Evolutionary conservation across 345 rosid species (phyloP).

Genomic region (Microcos paniculata): DNA sequence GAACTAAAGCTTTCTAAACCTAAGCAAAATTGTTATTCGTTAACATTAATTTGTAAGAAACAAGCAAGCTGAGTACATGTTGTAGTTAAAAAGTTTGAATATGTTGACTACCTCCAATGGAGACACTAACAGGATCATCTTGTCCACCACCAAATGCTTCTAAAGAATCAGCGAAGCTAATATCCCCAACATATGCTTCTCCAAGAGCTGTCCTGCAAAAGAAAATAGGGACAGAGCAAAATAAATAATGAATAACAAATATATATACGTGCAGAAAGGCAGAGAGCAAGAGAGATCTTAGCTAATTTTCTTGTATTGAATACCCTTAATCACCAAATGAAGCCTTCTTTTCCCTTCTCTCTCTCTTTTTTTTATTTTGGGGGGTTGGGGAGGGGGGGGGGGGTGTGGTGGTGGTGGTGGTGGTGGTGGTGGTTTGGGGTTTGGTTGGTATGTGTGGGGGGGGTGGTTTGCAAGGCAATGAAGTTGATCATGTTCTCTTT

Average conservation of each 20-base stretch:
- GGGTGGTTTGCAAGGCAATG: neutral
- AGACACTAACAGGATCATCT: conserved; percentile 81
- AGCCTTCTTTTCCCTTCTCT: neutral
- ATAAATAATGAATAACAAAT: neutral
- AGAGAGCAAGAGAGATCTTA: neutral
- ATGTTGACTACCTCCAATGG: conserved; percentile 70
- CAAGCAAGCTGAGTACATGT: neutral
- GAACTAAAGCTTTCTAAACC: neutral
- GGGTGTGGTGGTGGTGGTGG: too few species aligned
- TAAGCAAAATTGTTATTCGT: neutral
- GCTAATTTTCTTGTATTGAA: neutral
- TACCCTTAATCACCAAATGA: neutral
- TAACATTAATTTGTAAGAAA: neutral
- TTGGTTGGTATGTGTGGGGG: too few species aligned
- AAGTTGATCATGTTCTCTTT: neutral
- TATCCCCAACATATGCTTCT: conserved; percentile 65
- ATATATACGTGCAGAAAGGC: neutral
- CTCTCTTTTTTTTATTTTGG: neutral
- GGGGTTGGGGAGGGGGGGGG: too few species aligned
- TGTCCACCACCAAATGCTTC: conserved; percentile 89
- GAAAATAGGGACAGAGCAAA: conserved; percentile 5
- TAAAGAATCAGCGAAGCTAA: conserved; percentile 63
- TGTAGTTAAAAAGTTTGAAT: conserved; percentile 6
- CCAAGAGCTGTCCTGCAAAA: conserved; percentile 64
- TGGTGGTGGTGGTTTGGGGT: too few species aligned